phyloP scores from a whole-genome alignment of 768 basidiomycete genomes.

The Boletus edulis region DNA sequence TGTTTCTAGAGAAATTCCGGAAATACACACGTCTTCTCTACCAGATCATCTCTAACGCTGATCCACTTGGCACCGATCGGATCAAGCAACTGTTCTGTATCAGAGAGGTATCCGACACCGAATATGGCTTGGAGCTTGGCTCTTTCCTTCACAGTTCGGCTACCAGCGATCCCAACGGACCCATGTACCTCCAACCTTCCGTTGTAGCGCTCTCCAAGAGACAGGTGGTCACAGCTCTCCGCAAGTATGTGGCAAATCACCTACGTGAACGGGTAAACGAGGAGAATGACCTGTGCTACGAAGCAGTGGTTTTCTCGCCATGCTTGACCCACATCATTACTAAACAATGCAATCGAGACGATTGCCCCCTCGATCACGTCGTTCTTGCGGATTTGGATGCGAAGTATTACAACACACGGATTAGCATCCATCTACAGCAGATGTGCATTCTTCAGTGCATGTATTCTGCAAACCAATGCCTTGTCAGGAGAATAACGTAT shows the following conservation, averaged over 20 bases:
- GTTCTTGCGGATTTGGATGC: no score
- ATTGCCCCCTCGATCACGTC: no score
- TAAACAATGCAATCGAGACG: neutral
- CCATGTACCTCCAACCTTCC: neutral
- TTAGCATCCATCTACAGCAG: no score
- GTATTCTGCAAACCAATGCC: no score
- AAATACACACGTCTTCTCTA: neutral
- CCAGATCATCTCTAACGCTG: no score
- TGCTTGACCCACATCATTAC: constrained; percentile 37
- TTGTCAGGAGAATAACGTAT: no score
- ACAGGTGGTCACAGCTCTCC: constrained; percentile 25
- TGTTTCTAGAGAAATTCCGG: constrained; percentile 2
- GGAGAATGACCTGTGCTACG: constrained; percentile 34
- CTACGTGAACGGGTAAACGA: constrained; percentile 29
- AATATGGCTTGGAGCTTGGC: constrained; percentile 5
- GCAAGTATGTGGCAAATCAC: constrained; percentile 20
- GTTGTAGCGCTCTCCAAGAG: constrained; percentile 10
- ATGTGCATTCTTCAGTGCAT: no score
- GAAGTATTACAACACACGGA: no score
- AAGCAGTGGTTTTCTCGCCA: constrained; percentile 31
- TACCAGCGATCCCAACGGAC: neutral
- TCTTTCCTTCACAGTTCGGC: constrained; percentile 10
- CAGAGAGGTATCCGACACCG: constrained; percentile 3
- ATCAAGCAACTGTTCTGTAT: constrained; percentile 28
- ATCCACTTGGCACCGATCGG: no score